Evolutionary conservation across 495 filamentous ascomycete genomes (phyloP), one percentile per base, ranked within the genome.

Genomic region (Xylaria telfairii): DNA sequence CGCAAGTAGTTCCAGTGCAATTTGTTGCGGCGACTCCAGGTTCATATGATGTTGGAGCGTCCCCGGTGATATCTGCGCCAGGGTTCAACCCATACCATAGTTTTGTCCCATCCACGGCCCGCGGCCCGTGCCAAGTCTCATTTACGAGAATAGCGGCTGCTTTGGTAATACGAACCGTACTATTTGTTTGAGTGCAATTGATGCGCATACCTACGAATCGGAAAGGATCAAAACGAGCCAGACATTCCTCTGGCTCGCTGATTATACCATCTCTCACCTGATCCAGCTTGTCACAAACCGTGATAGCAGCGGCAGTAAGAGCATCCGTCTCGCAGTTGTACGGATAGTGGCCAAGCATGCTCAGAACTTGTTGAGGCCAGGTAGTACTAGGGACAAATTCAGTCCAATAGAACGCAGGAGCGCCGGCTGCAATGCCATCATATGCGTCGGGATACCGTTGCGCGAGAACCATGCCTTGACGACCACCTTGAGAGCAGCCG

Each of bases 401-500:
- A 8, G 46, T 53, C 80, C 79, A 78, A 69, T 81, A 69, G 42
- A 86, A 70, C 7, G 74, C 79, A 30, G 80, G 77, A 1, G 82
- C 75, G 53, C 71, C 77, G 4, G 81, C 82, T 51, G 80, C 73
- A 66, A 83, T 84, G 0, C 82, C 81, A 54, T 84, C 82, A 68
- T 77, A 86, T 2, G 75, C 77, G 0, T 66, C 63, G 4, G 83
- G 83, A 71, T 83, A 82, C n/a, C 77, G 74, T 69, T 85, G 83
- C 4, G 84, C 82, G 9, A 82, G 51, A 70, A 78, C 74, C n/a
- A 83, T 21, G 10, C 83, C 84, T 62, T 84, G 81, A 0, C 83
- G 77, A 13, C 84, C 83, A 21, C 82, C 83, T 69, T 78, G 80
- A 15, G 81, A 84, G 66, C 83, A 86, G 7, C 84, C 83, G 68